Conservation (phyloP, 768 basidiomycete genomes). For the Collybiopsis luxurians region DNA sequence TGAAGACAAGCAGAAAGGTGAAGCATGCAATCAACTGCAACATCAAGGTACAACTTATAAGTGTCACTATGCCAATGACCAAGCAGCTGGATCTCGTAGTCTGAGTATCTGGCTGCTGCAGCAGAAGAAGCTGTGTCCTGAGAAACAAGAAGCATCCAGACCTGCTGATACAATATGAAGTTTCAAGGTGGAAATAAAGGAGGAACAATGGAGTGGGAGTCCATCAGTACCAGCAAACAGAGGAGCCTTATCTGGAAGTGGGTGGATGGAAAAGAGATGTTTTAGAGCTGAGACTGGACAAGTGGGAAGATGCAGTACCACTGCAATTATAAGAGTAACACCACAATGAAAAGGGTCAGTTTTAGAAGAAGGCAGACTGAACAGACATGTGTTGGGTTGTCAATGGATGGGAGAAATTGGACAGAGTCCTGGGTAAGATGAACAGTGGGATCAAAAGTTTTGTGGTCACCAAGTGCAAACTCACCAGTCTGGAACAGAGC, state of each 20-base stretch:
- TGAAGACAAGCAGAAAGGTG: slow-evolving; percentile 29
- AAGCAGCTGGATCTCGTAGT: slow-evolving; percentile 34
- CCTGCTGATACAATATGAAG: not conserved
- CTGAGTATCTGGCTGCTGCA: slow-evolving; percentile 23
- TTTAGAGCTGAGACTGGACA: not conserved
- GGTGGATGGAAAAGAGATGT: not conserved
- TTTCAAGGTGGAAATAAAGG: not conserved
- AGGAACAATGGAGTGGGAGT: not conserved
- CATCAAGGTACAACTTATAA: slow-evolving; percentile 37
- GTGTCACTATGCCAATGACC: slow-evolving; percentile 34
- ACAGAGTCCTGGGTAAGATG: slow-evolving; percentile 13
- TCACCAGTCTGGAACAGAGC: slow-evolving; percentile 11
- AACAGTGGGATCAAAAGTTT: slow-evolving; percentile 10
- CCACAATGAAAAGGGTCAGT: slow-evolving; percentile 33
- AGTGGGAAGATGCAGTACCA: slow-evolving; percentile 10
- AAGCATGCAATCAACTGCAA: slow-evolving; percentile 18
- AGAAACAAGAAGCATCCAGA: not conserved
- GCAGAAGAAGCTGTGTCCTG: slow-evolving; percentile 24
- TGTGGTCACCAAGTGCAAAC: slow-evolving; percentile 11
- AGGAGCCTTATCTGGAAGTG: not conserved
- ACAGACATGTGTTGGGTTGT: slow-evolving; percentile 18
- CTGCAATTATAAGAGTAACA: slow-evolving; percentile 19
- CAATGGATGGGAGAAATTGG: slow-evolving; percentile 1
- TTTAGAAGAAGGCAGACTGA: slow-evolving; percentile 32
- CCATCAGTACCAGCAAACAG: not conserved